A percentile compares a stretch with the other conserved stretches of the same genome.
phyloP scores from a whole-genome alignment of 805 yeast species.

The Suhomyces sp. region DNA sequence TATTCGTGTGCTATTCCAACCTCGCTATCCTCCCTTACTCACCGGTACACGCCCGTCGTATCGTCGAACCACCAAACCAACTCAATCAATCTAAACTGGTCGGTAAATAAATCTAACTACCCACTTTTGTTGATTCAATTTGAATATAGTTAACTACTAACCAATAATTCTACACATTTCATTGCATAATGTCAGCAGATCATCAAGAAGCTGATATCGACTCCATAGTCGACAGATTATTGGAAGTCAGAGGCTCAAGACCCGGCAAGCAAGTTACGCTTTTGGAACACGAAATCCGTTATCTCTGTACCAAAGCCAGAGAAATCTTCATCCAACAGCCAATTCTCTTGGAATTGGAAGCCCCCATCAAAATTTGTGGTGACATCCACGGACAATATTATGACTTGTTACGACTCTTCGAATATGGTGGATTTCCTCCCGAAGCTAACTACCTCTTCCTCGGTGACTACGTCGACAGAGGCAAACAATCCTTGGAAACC shows the following conservation, averaged over 20 bases:
- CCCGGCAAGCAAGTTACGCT: conserved; percentile 96
- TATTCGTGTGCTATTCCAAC: background rate
- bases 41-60: background rate
- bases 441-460: conserved; percentile 93
- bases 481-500: conserved; percentile 95
- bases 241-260: conserved; percentile 96
- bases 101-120: background rate
- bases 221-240: conserved; percentile 91
- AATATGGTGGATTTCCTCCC: conserved; percentile 99
- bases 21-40: background rate
- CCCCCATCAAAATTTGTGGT: conserved; percentile 96
- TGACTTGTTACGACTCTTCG: conserved; percentile 90
- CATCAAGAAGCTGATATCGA: conserved; percentile 86
- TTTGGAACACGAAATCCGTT: conserved; percentile 91
- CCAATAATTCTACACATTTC: too few relatives aligned
- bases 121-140: background rate
- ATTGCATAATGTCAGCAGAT: conserved; percentile 26
- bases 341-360: conserved; percentile 89
- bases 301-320: conserved; percentile 94
- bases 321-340: conserved; percentile 98
- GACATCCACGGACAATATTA: conserved; percentile 98
- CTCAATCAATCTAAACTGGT: background rate
- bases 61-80: background rate
- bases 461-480: conserved; percentile 98
- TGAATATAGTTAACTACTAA: too few relatives aligned